These are phyloP conservation scores for Heterococcus sp. DNA, from an alignment of 108 stramenopile genomes.

Conservation along the genomic window DNA sequence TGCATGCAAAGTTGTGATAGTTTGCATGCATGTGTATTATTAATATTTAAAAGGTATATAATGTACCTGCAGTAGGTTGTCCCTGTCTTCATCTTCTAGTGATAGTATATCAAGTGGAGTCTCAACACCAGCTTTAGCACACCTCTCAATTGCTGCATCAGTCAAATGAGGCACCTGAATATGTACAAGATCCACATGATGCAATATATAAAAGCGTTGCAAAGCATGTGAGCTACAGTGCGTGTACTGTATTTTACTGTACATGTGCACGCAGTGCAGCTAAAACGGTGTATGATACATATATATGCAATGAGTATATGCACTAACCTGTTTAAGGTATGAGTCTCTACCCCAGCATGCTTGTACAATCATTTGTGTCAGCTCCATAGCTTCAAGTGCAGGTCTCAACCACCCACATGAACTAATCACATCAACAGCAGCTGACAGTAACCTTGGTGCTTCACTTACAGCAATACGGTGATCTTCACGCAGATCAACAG, in stretches of 20 bases:
- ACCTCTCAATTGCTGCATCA: not conserved
- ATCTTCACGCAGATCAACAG: not conserved
- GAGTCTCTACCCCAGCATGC: constrained; percentile 89
- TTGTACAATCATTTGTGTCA: constrained; percentile 96
- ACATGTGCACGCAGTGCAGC: not conserved
- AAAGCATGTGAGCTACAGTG: not conserved
- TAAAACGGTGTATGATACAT: not conserved
- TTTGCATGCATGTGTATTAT: no score
- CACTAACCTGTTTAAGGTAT: constrained; percentile 63
- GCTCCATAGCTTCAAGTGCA: constrained; percentile 95
- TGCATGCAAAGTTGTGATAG: no score
- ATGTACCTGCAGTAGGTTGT: not conserved
- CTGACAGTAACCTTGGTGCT: constrained; percentile 76
- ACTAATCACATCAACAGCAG: constrained; percentile 95
- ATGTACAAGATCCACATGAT: no score
- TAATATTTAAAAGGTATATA: no score
- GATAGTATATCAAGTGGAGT: constrained; percentile 80
- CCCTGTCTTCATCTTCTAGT: constrained; percentile 81
- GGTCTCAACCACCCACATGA: constrained; percentile 95
- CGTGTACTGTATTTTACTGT: no score
- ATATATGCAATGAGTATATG: constrained; percentile 54
- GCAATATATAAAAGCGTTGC: no score
- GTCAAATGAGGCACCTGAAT: not conserved
- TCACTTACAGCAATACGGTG: constrained; percentile 64
- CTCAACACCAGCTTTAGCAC: constrained; percentile 40